Conservation (phyloP, 176 grass and related monocot genomes). For the Carex cristatella region DNA sequence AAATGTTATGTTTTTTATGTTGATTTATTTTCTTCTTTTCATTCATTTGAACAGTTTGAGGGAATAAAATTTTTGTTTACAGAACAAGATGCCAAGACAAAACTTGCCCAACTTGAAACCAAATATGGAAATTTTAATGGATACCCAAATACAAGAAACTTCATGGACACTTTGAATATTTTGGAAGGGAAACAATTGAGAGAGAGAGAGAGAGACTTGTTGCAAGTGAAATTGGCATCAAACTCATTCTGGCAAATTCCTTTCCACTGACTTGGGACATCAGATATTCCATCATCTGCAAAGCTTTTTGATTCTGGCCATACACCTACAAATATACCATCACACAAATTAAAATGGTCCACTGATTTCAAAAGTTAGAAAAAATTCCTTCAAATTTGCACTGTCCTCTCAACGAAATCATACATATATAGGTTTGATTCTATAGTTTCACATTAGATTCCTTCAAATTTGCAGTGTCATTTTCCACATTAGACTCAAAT, state of each 20-base stretch:
- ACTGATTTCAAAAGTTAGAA: background rate
- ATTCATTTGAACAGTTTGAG: too few relatives aligned
- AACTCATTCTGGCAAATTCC: constrained; percentile 61
- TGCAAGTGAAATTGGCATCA: constrained; percentile 51
- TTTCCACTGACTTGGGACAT: constrained; percentile 55
- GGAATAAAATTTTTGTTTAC: too few relatives aligned
- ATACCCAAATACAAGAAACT: background rate
- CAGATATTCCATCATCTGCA: constrained; percentile 42
- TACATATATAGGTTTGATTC: too few relatives aligned
- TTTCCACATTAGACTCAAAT: too few relatives aligned
- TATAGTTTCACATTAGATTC: too few relatives aligned
- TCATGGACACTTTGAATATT: background rate
- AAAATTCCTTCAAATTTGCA: background rate
- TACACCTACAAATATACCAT: constrained; percentile 43
- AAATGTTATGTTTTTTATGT: too few relatives aligned
- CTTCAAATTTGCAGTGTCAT: too few relatives aligned
- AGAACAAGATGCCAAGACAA: too few relatives aligned
- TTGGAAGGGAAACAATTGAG: too few relatives aligned
- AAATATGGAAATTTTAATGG: background rate
- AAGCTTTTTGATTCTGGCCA: constrained; percentile 89
- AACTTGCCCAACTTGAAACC: background rate
- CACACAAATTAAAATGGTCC: background rate
- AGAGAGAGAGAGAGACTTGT: constrained; percentile 30
- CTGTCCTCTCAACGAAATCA: too few relatives aligned
- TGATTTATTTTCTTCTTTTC: too few relatives aligned